Base-by-base conservation (phyloP, 768 basidiomycete species). In the Dictyophora rubrovolvata region DNA sequence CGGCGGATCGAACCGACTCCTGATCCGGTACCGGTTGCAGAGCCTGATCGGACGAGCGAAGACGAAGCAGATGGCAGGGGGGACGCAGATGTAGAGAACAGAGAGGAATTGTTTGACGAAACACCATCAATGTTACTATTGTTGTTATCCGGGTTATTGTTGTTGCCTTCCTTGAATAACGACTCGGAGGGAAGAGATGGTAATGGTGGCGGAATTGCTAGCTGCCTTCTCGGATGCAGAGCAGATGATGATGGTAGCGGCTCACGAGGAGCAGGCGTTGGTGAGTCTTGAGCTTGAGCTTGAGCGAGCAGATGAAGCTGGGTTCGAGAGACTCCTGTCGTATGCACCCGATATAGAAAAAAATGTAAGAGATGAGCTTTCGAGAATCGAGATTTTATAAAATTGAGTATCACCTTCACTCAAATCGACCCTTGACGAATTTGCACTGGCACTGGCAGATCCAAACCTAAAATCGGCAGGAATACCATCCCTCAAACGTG, bases 171-270 rank as follows among this genome's bases (percentile, higher is more conserved):
- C 53, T 46, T 33, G 37, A 37, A 57, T 54, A 22, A 63, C 0
- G 77, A 74, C 66, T 87, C 85, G 1, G 84, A 84, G 0, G 83
- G 83, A 10, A 84, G 74, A 21, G 74, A 72, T 0, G 83, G 78
- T 1, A 85, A 72, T 0, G 85, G 82, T 48, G 80, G 78, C 0
- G 85, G 81, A 2, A 84, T 80, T 1, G 77, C 63, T 21, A 85
- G 66, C 8, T 79, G 69, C 1, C 81, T 77, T 42, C n/a, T 5
- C 83, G 67, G 1, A 74, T 71, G 51, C 77, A 76, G 17, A 71
- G 69, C 35, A 77, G 75, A n/a, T 79, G 79, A 21, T 62, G 62
- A 34, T 59, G 55, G 20, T 58, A 74, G 75, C 62, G 75, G 69
- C 18, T 62, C 61, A 56, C 77, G 71, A 14, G 74, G 68, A 2